Base-by-base conservation (phyloP, 176 grass and related monocot species). In the Oryza rufipogon region DNA sequence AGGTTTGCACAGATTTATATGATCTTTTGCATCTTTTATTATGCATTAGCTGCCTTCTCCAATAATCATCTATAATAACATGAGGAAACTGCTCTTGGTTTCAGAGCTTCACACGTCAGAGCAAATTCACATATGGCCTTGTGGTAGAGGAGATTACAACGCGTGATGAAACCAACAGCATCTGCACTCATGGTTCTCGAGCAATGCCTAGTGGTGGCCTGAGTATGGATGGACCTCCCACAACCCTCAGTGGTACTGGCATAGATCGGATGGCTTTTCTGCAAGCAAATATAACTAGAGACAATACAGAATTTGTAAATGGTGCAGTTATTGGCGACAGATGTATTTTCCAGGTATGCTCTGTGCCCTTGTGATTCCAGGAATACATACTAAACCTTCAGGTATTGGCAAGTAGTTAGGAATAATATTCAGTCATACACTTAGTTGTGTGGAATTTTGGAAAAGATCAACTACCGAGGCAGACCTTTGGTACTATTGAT, bases 51-150 rank as follows among this genome's bases (percentile, higher is more conserved):
- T n/a, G 9, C 32, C 32, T 2, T 82, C 25, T 83, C 66, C 13
- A 75, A 63, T 36, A 80, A 80, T 81, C 42, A 32, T 54, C 11
- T 72, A 5, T 89, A 86, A 5, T 89, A 86, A 81, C 66, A 78
- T 83, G 74, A 81, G 44, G 32, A 79, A 68, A 80, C 44, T 83
- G 34, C 13, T 23, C 15, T 45, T 49, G 67, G 68, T 86, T 74
- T 49, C 86, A 98, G 96, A 95, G 88, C 54, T 96, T 99, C 66
- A 99, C 96, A 10, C 64, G 88, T 6, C 93, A 96, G 64, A 99
- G 93, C 86, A 99, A 99, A 81, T 99, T 99, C 64, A 94, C 93
- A 20, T 99, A 95, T 88, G 93, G 96, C 36, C 87, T 99, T 0
- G 91, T 96, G 61, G 83, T 96, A 73, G 96, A 99, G 77, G 93